Evolutionary conservation across 805 yeast genomes (phyloP), one percentile per base, ranked within the genome.

Genomic region (Metschnikowia cubensis): DNA sequence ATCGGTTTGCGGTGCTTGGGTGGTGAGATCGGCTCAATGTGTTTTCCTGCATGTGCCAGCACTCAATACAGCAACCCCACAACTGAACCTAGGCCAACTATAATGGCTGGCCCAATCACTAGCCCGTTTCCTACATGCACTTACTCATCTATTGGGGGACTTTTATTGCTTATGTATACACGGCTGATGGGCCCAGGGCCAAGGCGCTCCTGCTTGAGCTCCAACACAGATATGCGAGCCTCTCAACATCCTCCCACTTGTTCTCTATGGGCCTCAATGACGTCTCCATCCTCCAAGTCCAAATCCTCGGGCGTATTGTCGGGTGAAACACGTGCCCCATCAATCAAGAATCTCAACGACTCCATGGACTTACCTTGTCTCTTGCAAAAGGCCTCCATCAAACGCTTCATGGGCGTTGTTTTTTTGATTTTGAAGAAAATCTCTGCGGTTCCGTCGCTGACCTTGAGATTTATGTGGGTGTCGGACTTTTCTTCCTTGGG

Each of bases 371-470:
- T 92, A 40, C 98, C 98, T 65, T 92, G 96, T 76, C 99, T 87
- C 73, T 91, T 91, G 68, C 98, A 95, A 69, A 92, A 94, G 11
- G 97, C 96, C 64, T 92, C 98, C 90, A 94, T 92, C 62, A 94
- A 83, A 73, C 96, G 87, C 69, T 82, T 87, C 76, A 94, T 80
- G 43, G 92, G 96, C 4, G 99, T 94, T 37, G 91, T 79, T 71
- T 88, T 81, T 75, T 91, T 90, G 70, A 94, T 92, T 70, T 92
- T 91, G 84, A 94, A 94, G 69, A 87, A 90, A 55, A 94, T 91
- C 69, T 94, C 99, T 18, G 96, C 86, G 48, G 85, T 78, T 43
- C 96, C 96, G 69, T 94, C 99, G 34, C 96, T 84, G 43, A 94
- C 99, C 70, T 89, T 90, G 71, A 94, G 75, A 76, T 89, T 90